Evolutionary conservation across 768 basidiomycete species (phyloP).

Genomic region (Leccinum longicurvipes): DNA sequence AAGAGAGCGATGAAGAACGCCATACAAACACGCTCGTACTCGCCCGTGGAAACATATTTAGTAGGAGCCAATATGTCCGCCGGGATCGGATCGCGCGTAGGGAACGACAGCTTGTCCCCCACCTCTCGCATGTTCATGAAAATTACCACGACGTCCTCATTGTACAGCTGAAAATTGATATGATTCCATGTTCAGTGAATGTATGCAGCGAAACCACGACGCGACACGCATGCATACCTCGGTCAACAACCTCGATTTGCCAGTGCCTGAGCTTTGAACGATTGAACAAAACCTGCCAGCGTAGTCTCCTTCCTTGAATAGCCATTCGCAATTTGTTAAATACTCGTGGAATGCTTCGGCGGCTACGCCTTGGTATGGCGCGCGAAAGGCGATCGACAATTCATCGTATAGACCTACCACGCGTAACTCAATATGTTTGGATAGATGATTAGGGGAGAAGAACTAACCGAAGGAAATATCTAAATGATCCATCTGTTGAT

Average conservation of each 20-base stretch:
- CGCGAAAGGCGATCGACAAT: neutral
- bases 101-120: neutral
- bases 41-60: neutral
- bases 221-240: neutral
- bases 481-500: neutral
- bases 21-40: neutral
- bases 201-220: neutral
- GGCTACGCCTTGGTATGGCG: neutral
- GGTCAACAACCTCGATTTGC: slow-evolving; percentile 1
- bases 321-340: neutral
- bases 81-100: neutral
- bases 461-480: neutral
- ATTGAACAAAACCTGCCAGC: slow-evolving; percentile 4
- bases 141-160: neutral
- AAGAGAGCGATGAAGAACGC: slow-evolving; percentile 17
- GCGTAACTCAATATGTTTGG: neutral
- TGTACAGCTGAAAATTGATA: neutral
- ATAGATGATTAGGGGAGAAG: neutral
- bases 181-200: neutral
- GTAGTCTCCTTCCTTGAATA: neutral
- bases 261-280: slow-evolving; percentile 1
- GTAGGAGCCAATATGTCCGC: neutral
- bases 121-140: neutral
- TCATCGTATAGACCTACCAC: neutral
- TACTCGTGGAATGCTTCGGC: slow-evolving; percentile 8